These are phyloP conservation scores for Scutellaria baicalensis DNA, from an alignment of 257 asterid species.

Conservation along the genomic window DNA sequence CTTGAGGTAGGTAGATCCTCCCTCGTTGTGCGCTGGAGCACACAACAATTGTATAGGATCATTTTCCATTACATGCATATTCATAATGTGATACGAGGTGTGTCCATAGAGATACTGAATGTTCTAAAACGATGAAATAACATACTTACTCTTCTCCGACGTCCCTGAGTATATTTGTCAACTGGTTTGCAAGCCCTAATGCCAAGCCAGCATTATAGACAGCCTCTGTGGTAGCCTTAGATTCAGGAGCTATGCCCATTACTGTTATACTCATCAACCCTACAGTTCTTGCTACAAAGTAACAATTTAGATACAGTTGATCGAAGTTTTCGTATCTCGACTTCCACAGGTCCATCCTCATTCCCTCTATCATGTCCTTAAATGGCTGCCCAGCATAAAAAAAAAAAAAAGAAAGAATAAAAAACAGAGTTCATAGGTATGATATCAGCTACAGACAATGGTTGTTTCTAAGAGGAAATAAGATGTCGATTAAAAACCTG, in stretches of 20 bases:
- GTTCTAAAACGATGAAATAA: neutral
- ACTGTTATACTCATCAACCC: slow-evolving; percentile 90
- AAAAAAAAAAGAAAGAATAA: neutral
- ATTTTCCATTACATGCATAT: neutral
- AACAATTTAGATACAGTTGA: slow-evolving; percentile 75
- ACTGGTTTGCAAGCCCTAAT: slow-evolving; percentile 77
- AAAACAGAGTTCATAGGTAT: too few species aligned
- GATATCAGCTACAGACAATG: too few species aligned
- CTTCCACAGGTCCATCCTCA: slow-evolving; percentile 75
- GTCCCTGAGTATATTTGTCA: slow-evolving; percentile 82
- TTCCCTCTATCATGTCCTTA: slow-evolving; percentile 88
- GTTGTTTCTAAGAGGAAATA: too few species aligned
- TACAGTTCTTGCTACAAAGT: slow-evolving; percentile 87
- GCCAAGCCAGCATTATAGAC: slow-evolving; percentile 76
- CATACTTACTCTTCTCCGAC: slow-evolving; percentile 89
- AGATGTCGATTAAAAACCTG: slow-evolving; percentile 36
- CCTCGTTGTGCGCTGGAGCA: slow-evolving; percentile 69
- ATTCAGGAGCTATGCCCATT: slow-evolving; percentile 83
- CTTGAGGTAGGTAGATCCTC: slow-evolving; percentile 78
- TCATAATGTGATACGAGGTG: neutral
- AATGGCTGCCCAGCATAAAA: slow-evolving; percentile 50
- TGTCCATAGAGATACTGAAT: neutral
- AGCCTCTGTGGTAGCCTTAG: slow-evolving; percentile 66
- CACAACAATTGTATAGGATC: neutral
- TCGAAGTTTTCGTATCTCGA: slow-evolving; percentile 74